A percentile compares a stretch with the other conserved stretches of the same genome.
Conservation (phyloP, 2,329 filamentous ascomycete genomes). For the Aspergillus bombycis region DNA sequence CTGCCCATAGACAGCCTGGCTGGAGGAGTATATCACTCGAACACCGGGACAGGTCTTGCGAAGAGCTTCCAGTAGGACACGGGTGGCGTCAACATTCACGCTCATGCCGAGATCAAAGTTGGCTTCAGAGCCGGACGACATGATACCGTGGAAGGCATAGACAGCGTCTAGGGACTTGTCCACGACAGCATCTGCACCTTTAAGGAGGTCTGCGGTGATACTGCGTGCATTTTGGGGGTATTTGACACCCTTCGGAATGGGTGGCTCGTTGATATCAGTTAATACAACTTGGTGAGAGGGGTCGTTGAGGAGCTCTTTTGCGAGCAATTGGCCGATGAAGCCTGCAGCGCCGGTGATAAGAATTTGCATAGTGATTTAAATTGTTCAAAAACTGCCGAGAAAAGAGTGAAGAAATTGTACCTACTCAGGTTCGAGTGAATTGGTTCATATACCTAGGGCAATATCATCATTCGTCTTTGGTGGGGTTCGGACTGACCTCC, state of each 20-base stretch:
- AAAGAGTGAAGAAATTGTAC: background rate
- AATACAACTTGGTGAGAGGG: slow-evolving; percentile 54
- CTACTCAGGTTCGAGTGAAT: background rate
- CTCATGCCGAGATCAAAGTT: slow-evolving; percentile 62
- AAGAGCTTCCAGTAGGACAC: slow-evolving; percentile 58
- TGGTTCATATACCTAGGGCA: background rate
- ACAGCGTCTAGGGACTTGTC: slow-evolving; percentile 54
- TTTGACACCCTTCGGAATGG: slow-evolving; percentile 52
- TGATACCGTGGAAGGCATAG: slow-evolving; percentile 69
- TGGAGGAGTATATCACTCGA: slow-evolving; percentile 64
- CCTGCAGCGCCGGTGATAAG: slow-evolving; percentile 68
- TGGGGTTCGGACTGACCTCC: slow-evolving; percentile 28
- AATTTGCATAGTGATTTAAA: slow-evolving; percentile 47
- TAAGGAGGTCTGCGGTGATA: slow-evolving; percentile 58
- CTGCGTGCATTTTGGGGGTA: slow-evolving; percentile 55
- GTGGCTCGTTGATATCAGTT: slow-evolving; percentile 60
- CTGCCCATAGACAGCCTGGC: slow-evolving; percentile 65
- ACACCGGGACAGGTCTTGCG: slow-evolving; percentile 55
- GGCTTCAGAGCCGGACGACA: slow-evolving; percentile 66
- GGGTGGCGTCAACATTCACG: slow-evolving; percentile 65
- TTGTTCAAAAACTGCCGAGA: background rate
- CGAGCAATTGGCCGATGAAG: slow-evolving; percentile 66
- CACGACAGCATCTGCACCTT: slow-evolving; percentile 42
- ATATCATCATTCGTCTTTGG: slow-evolving; percentile 14
- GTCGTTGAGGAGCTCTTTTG: slow-evolving; percentile 57